These are phyloP conservation scores for Paramecium tetraurelia DNA, from an alignment of 73 alveolate species.

Conservation along the genomic window DNA sequence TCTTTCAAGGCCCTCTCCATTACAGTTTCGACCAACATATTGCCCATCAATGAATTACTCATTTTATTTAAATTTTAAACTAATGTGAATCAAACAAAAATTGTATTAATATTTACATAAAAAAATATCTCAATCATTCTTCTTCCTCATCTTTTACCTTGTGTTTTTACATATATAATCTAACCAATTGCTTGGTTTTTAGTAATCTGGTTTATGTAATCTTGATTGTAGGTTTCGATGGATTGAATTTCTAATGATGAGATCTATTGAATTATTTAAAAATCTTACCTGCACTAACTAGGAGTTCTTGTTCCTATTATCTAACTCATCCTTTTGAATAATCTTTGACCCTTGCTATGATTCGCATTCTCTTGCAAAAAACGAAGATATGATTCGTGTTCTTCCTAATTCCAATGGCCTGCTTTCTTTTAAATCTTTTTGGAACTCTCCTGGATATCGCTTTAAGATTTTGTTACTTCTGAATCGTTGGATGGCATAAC, in stretches of 20 bases:
- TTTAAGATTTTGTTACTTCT: slow-evolving; percentile 11
- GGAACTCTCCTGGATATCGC: background rate
- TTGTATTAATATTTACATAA: background rate
- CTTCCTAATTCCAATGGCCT: slow-evolving; percentile 34
- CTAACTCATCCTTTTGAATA: background rate
- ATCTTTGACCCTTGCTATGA: background rate
- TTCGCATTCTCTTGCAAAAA: background rate
- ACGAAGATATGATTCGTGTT: background rate
- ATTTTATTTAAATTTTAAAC: background rate
- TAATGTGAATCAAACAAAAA: background rate
- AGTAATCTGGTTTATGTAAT: background rate
- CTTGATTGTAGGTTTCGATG: background rate
- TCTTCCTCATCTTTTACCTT: background rate
- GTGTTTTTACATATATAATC: background rate
- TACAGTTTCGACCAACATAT: slow-evolving; percentile 67
- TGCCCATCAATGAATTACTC: slow-evolving; percentile 61
- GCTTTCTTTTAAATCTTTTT: background rate
- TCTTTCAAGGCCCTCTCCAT: slow-evolving; percentile 83
- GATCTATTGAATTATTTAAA: background rate
- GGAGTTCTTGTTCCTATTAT: slow-evolving; percentile 35
- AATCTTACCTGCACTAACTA: slow-evolving; percentile 16
- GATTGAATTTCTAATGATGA: slow-evolving; percentile 35
- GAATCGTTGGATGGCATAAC: background rate
- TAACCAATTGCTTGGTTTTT: background rate
- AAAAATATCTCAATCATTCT: background rate